Evolutionary conservation across 192 early-diverging fungal species (phyloP).

Genomic region (Paraglomus occultum): DNA sequence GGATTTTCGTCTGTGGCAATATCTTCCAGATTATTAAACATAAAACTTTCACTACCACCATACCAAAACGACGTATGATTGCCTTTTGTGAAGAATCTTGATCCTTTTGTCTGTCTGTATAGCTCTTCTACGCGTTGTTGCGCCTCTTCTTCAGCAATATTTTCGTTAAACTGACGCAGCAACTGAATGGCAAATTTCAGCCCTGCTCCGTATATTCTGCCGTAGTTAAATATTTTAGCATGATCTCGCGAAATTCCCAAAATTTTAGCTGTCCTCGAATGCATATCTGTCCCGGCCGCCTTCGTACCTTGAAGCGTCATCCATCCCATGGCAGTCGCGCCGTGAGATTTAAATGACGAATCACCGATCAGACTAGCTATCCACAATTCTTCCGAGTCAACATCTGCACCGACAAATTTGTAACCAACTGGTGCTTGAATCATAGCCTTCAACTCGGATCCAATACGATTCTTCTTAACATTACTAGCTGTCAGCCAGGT

Average conservation of each 20-base stretch:
- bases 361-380: constrained; percentile 93
- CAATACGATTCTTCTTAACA: constrained; percentile 83
- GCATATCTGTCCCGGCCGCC: constrained; percentile 82
- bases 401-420: constrained; percentile 93
- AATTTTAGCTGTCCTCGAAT: constrained; percentile 88
- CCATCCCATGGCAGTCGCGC: constrained; percentile 91
- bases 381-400: constrained; percentile 97
- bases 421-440: constrained; percentile 81
- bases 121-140: constrained; percentile 63
- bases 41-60: constrained; percentile 90
- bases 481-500: constrained; percentile 98
- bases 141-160: constrained; percentile 64
- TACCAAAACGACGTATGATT: constrained; percentile 62
- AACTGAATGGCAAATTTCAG: constrained; percentile 76
- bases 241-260: constrained; percentile 82
- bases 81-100: constrained; percentile 37
- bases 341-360: constrained; percentile 89
- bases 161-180: constrained; percentile 75
- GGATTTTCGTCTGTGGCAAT: constrained; percentile 74
- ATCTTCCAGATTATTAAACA: constrained; percentile 89
- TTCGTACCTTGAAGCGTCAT: constrained; percentile 98
- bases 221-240: constrained; percentile 96
- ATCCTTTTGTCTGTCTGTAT: constrained; percentile 84
- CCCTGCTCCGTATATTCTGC: constrained; percentile 94
- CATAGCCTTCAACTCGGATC: constrained; percentile 91